These are phyloP conservation scores for Abelmoschus esculentus DNA, from an alignment of 345 rosid genomes.

Conservation along the genomic window DNA sequence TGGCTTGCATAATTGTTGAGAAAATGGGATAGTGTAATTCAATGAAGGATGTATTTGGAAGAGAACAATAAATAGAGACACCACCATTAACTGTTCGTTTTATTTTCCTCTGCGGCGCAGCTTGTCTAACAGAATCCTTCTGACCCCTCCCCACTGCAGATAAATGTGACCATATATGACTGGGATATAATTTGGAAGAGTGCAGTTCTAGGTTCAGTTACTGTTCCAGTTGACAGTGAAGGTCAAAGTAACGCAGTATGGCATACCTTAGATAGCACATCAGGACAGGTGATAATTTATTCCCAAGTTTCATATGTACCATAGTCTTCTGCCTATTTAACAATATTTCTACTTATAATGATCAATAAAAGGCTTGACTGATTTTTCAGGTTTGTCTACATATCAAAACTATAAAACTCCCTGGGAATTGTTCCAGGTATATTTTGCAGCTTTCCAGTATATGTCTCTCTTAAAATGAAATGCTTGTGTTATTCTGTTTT, in stretches of 20 bases:
- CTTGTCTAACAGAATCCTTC: neutral
- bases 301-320: constrained; percentile 12
- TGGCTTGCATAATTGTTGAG: neutral
- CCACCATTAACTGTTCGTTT: neutral
- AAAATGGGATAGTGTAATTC: neutral
- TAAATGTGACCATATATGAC: constrained; percentile 88
- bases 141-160: constrained; percentile 39
- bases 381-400: constrained; percentile 79
- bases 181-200: constrained; percentile 99
- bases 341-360: constrained; percentile 12
- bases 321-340: neutral
- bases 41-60: neutral
- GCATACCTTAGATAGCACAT: constrained; percentile 79
- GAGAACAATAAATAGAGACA: neutral
- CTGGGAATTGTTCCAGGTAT: constrained; percentile 64
- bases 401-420: constrained; percentile 60
- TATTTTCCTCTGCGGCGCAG: neutral
- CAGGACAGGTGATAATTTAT: constrained; percentile 70
- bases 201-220: constrained; percentile 90
- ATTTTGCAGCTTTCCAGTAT: neutral
- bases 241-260: constrained; percentile 86
- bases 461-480: neutral
- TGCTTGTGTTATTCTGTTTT: neutral
- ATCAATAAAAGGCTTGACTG: constrained; percentile 14
- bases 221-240: constrained; percentile 75